phyloP scores from a whole-genome alignment of 2,329 filamentous ascomycete genomes.

The Aureobasidium uvarum region DNA sequence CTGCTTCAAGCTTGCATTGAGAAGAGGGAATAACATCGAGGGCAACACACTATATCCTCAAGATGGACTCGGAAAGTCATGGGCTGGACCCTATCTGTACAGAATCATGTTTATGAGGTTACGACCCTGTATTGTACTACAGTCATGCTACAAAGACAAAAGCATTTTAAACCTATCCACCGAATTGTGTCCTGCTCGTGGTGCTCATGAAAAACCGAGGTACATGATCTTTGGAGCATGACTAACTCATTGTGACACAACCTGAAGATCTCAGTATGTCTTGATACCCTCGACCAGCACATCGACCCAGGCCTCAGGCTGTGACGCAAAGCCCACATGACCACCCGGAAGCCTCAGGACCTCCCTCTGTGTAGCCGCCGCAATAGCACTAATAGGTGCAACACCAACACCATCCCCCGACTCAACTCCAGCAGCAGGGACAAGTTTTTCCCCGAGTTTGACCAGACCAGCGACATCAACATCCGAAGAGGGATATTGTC shows the following conservation, averaged over 20 bases:
- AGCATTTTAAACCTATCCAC: neutral
- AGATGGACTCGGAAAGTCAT: neutral
- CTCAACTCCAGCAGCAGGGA: neutral
- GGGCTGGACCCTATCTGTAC: conserved; percentile 3
- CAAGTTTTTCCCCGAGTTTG: neutral
- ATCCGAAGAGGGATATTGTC: neutral
- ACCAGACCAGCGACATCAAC: neutral
- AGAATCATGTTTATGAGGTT: conserved; percentile 5
- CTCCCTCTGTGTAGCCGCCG: neutral
- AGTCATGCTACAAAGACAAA: conserved; percentile 9
- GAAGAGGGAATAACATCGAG: no score
- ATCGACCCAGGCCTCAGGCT: neutral
- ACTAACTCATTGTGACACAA: no score
- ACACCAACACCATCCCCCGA: neutral
- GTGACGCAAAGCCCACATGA: neutral
- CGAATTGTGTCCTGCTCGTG: no score
- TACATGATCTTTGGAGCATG: no score
- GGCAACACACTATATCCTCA: neutral
- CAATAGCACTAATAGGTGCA: conserved; percentile 1
- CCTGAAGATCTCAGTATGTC: neutral
- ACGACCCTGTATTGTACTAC: conserved; percentile 17
- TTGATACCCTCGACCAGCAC: neutral
- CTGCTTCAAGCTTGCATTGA: neutral
- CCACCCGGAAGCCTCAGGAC: conserved; percentile 3
- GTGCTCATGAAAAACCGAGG: no score